These are phyloP conservation scores for Akanthomyces dipterigenus DNA, from an alignment of 2,329 filamentous ascomycete species.

Conservation along the genomic window DNA sequence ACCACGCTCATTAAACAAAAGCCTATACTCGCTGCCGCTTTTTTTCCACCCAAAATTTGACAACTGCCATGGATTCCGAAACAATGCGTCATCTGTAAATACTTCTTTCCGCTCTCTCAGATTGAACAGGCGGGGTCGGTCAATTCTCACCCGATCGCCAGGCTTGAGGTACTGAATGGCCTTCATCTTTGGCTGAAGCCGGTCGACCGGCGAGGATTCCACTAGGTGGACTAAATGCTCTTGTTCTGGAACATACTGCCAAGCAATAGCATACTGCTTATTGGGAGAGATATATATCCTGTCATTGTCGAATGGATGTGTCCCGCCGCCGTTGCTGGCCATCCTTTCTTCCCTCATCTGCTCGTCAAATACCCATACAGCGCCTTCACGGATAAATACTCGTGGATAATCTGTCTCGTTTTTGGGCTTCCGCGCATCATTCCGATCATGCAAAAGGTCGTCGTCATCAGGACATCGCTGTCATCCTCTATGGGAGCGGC, in stretches of 20 bases:
- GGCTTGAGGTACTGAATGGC: slow-evolving; percentile 17
- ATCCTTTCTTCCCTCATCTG: neutral
- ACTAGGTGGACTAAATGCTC: neutral
- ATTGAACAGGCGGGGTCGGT: slow-evolving; percentile 13
- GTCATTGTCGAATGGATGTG: neutral
- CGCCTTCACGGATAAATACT: neutral
- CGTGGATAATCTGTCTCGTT: neutral
- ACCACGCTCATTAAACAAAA: slow-evolving; percentile 16
- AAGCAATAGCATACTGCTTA: neutral
- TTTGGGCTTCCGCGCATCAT: neutral
- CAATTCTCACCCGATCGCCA: slow-evolving; percentile 3
- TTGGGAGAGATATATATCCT: neutral
- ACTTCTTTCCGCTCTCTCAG: slow-evolving; percentile 6
- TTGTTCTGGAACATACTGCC: neutral
- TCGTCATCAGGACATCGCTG: neutral
- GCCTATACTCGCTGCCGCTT: slow-evolving; percentile 12
- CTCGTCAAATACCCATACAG: neutral
- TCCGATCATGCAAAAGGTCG: neutral
- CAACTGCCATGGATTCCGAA: slow-evolving; percentile 12
- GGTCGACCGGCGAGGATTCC: slow-evolving; percentile 14
- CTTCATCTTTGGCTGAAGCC: slow-evolving; percentile 21
- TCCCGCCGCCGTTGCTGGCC: neutral
- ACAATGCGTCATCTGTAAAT: slow-evolving; percentile 5
- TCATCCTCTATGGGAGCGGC: neutral
- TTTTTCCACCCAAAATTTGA: slow-evolving; percentile 11